Percentiles rank a stretch among this genome's conserved stretches.
Conservation (phyloP, 2,329 filamentous ascomycete species). For the Colletotrichum noveboracense region DNA sequence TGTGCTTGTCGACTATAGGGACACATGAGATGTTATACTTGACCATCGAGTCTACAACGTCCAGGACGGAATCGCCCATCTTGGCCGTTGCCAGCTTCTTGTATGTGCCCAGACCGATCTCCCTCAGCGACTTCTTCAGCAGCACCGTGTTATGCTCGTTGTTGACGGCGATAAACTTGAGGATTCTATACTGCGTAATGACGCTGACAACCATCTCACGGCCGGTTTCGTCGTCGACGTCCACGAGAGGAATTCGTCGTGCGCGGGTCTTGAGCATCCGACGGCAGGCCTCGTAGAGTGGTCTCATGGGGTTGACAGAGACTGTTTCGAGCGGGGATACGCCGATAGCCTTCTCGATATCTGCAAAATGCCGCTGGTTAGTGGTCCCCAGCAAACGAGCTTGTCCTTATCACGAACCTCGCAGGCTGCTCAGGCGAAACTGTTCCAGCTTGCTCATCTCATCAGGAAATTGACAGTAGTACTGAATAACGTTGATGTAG, state of each 20-base stretch:
- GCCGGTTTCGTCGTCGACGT: constrained; percentile 91
- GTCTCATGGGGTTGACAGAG: constrained; percentile 89
- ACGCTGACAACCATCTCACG: constrained; percentile 94
- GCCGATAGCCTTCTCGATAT: constrained; percentile 93
- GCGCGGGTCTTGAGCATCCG: constrained; percentile 94
- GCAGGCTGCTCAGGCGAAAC: constrained; percentile 88
- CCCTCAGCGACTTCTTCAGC: constrained; percentile 84
- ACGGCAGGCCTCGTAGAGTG: constrained; percentile 93
- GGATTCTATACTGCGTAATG: constrained; percentile 95
- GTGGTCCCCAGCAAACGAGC: not conserved
- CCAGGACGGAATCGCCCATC: constrained; percentile 91
- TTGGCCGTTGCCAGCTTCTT: constrained; percentile 77
- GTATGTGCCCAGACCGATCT: constrained; percentile 88
- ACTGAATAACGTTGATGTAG: constrained; percentile 98
- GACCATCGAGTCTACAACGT: constrained; percentile 93
- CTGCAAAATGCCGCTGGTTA: constrained; percentile 48
- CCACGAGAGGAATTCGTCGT: constrained; percentile 90
- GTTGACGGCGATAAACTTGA: constrained; percentile 99
- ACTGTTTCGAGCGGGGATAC: constrained; percentile 92
- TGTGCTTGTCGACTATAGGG: constrained; percentile 83
- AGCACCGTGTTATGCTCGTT: constrained; percentile 83
- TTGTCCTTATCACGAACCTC: constrained; percentile 63
- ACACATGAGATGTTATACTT: constrained; percentile 93
- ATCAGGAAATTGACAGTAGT: constrained; percentile 97
- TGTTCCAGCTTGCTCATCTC: constrained; percentile 90